Evolutionary conservation across 352 stramenopile genomes (phyloP).

Genomic region (Phytophthora chlamydospora): DNA sequence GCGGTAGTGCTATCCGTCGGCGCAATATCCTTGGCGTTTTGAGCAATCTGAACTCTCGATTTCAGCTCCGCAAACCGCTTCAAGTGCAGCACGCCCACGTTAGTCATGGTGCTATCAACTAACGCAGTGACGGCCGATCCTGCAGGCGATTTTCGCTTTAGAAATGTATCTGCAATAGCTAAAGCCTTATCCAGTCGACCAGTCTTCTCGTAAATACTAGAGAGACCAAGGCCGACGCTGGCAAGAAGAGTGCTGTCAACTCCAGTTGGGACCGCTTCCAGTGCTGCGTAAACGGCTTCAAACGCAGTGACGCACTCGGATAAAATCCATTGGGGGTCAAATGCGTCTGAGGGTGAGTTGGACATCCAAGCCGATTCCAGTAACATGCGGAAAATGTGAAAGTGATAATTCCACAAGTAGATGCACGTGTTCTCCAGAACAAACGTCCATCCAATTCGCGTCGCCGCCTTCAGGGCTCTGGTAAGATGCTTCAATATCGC

Average conservation of each 20-base stretch:
- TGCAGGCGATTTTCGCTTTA: conserved; percentile 52
- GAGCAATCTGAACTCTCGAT: conserved; percentile 59
- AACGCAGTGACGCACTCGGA: conserved; percentile 69
- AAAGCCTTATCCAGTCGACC: conserved; percentile 55
- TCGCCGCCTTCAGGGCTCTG: conserved; percentile 37
- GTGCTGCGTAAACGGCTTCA: conserved; percentile 51
- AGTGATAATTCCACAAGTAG: conserved; percentile 93
- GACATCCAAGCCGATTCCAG: conserved; percentile 17
- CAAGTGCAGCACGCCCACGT: conserved; percentile 39
- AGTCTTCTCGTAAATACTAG: conserved; percentile 55
- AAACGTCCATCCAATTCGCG: conserved; percentile 60
- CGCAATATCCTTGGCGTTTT: conserved; percentile 72
- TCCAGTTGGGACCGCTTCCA: conserved; percentile 37
- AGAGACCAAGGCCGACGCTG: conserved; percentile 57
- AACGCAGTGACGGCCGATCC: neutral
- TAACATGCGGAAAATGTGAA: conserved; percentile 78
- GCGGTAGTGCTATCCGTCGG: conserved; percentile 42
- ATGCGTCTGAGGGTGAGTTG: neutral
- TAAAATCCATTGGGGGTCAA: conserved; percentile 56
- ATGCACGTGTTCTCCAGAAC: conserved; percentile 84
- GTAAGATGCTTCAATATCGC: conserved; percentile 52
- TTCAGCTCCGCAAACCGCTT: conserved; percentile 78
- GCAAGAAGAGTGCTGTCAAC: conserved; percentile 57
- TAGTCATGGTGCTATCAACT: neutral
- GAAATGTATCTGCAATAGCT: conserved; percentile 53